Conservation (phyloP, 2,329 filamentous ascomycete species). For the Trichoderma sp. region DNA sequence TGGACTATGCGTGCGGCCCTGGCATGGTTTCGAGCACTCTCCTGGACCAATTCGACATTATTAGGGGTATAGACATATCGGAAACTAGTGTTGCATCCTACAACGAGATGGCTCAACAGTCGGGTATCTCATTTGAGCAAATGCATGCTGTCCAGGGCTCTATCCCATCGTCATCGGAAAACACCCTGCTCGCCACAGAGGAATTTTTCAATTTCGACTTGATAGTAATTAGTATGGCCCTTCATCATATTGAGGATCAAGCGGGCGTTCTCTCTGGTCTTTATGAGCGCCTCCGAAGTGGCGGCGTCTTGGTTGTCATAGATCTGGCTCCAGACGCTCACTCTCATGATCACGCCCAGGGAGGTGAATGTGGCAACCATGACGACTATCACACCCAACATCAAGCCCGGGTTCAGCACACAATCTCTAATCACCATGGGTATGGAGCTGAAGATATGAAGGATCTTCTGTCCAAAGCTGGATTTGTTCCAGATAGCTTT, state of each 20-base stretch:
- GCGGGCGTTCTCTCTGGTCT: background rate
- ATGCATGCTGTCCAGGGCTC: slow-evolving; percentile 12
- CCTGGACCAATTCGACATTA: background rate
- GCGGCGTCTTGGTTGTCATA: slow-evolving; percentile 14
- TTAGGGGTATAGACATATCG: slow-evolving; percentile 13
- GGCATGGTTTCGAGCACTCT: slow-evolving; percentile 16
- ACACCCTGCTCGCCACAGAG: background rate
- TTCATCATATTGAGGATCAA: slow-evolving; percentile 15
- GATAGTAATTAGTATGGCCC: slow-evolving; percentile 9
- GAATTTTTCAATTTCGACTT: slow-evolving; percentile 17
- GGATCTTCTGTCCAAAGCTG: background rate
- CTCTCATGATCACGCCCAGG: background rate
- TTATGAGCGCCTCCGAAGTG: slow-evolving; percentile 7
- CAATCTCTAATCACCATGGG: slow-evolving; percentile 8
- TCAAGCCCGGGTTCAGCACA: background rate
- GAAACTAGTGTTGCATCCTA: slow-evolving; percentile 3
- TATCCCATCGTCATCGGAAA: background rate
- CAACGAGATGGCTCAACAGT: slow-evolving; percentile 18
- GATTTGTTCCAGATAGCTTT: slow-evolving; percentile 7
- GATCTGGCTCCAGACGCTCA: slow-evolving; percentile 13
- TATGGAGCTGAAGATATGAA: slow-evolving; percentile 16
- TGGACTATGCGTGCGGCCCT: slow-evolving; percentile 15
- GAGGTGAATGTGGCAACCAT: background rate
- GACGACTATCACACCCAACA: background rate
- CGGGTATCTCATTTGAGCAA: background rate